These are phyloP conservation scores for Hyphopichia fennica DNA, from an alignment of 1,139 yeast genomes.

Conservation along the genomic window DNA sequence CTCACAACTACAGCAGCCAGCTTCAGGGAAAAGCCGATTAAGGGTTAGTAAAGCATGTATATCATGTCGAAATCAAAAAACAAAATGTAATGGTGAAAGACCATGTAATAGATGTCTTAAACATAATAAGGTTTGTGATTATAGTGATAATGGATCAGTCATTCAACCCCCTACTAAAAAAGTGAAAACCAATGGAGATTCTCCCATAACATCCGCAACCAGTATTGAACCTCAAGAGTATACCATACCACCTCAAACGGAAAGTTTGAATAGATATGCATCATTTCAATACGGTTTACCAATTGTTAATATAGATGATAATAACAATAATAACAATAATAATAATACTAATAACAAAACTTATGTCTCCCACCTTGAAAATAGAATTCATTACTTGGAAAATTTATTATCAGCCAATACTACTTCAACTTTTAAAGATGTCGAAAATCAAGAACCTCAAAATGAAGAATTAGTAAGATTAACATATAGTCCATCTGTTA, in stretches of 20 bases:
- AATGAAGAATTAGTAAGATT: conserved; percentile 17
- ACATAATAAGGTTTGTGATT: conserved; percentile 43
- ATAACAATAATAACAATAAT: conserved; percentile 3
- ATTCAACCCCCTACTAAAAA: not conserved
- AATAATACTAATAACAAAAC: conserved; percentile 11
- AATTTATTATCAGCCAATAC: conserved; percentile 24
- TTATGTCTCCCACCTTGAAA: conserved; percentile 37
- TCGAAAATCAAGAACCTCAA: conserved; percentile 16
- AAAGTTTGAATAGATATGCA: not conserved
- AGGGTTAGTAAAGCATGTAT: conserved; percentile 63
- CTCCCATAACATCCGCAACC: not conserved
- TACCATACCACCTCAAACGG: not conserved
- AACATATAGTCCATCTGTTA: conserved; percentile 27
- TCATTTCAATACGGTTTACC: conserved; percentile 20
- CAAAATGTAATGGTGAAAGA: conserved; percentile 58
- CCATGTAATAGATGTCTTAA: conserved; percentile 56
- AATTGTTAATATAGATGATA: conserved; percentile 6
- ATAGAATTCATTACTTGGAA: conserved; percentile 42
- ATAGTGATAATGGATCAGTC: not conserved
- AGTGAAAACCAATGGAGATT: not conserved
- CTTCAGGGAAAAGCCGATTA: conserved; percentile 20
- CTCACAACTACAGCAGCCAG: not conserved
- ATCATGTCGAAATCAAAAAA: conserved; percentile 59
- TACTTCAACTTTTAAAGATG: conserved; percentile 14
- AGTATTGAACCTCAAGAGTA: not conserved